phyloP scores from a whole-genome alignment of 2,329 filamentous ascomycete genomes.

The Chrysoporthe deuterocubensis region DNA sequence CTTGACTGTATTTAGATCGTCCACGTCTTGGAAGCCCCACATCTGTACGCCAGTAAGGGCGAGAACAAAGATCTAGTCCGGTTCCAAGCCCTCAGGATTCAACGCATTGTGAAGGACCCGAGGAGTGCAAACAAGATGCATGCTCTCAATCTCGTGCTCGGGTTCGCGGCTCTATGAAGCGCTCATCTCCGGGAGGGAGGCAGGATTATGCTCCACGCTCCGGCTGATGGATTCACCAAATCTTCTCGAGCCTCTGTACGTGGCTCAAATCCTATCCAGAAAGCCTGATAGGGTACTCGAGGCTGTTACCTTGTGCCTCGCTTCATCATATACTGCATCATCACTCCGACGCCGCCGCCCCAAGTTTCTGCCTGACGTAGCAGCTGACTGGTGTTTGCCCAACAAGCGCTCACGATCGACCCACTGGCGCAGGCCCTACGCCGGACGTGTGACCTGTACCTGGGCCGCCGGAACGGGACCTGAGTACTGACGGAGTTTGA shows the following conservation, averaged over 20 bases:
- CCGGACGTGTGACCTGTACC: background rate
- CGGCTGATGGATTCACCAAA: background rate
- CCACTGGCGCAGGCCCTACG: conserved; percentile 1
- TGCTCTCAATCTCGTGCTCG: background rate
- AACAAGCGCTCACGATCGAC: background rate
- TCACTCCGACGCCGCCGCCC: too few species aligned
- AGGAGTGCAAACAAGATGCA: background rate
- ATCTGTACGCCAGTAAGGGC: too few species aligned
- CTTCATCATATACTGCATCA: too few species aligned
- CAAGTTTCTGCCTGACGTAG: too few species aligned
- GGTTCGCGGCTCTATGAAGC: background rate
- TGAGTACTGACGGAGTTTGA: background rate
- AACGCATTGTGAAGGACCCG: background rate
- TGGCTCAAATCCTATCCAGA: background rate
- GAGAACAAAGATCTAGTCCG: background rate
- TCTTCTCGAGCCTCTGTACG: background rate
- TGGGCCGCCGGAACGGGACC: background rate
- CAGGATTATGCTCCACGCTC: background rate
- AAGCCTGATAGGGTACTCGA: background rate
- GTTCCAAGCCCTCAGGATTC: background rate
- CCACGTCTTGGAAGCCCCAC: too few species aligned
- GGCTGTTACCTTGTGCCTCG: background rate
- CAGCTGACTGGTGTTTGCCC: background rate
- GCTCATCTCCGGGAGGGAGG: background rate
- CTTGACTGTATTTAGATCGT: too few species aligned